These are phyloP conservation scores for Gonium pectorale DNA, from an alignment of 139 green algal species.

Conservation along the genomic window DNA sequence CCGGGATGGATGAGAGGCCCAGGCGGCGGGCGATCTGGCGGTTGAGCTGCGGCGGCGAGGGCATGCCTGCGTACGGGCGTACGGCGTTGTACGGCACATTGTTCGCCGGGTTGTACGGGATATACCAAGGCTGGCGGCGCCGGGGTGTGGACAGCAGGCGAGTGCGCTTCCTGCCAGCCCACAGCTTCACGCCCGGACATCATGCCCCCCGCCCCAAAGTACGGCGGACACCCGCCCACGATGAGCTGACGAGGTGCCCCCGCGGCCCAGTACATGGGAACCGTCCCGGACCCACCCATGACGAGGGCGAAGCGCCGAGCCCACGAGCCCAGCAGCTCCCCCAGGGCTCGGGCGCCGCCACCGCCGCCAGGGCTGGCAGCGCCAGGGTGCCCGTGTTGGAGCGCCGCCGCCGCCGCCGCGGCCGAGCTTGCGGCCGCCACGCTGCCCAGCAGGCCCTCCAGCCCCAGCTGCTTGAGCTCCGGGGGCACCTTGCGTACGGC, in stretches of 20 bases:
- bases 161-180: too few relatives aligned
- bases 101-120: too few relatives aligned
- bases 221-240: too few relatives aligned
- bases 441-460: conserved; percentile 38
- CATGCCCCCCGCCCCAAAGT: too few relatives aligned
- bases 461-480: neutral
- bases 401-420: neutral
- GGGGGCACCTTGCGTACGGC: neutral
- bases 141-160: too few relatives aligned
- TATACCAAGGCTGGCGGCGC: too few relatives aligned
- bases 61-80: too few relatives aligned
- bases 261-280: too few relatives aligned
- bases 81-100: too few relatives aligned
- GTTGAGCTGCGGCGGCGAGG: conserved; percentile 5
- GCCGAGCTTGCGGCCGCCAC: neutral
- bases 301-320: neutral
- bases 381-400: neutral
- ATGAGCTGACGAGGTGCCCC: too few relatives aligned
- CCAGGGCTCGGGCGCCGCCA: neutral
- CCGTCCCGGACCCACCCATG: conserved; percentile 1
- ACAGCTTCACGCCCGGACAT: too few relatives aligned
- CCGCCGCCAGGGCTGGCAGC: too few relatives aligned
- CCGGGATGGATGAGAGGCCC: conserved; percentile 13
- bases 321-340: neutral
- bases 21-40: neutral